phyloP scores from a whole-genome alignment of 352 stramenopile species.

The Phytophthora sp. region DNA sequence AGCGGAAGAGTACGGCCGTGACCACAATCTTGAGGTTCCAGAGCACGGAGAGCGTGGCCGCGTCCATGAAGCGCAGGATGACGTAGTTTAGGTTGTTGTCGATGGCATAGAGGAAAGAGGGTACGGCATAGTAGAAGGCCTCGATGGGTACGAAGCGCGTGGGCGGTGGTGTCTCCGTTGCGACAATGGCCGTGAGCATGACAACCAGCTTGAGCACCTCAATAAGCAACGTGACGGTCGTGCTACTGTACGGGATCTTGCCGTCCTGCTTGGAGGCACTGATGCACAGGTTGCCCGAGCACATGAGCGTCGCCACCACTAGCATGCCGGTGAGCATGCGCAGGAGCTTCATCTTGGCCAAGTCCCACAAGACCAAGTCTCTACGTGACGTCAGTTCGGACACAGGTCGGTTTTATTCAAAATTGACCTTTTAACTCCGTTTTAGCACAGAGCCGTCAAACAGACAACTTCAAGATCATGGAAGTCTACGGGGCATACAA shows the following conservation, averaged over 20 bases:
- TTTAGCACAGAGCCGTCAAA: background rate
- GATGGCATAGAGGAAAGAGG: slow-evolving; percentile 86
- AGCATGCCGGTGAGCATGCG: slow-evolving; percentile 72
- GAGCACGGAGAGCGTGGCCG: slow-evolving; percentile 84
- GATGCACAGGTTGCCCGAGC: slow-evolving; percentile 84
- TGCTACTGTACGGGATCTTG: slow-evolving; percentile 82
- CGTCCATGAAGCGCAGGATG: slow-evolving; percentile 88
- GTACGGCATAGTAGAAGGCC: slow-evolving; percentile 77
- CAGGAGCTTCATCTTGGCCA: slow-evolving; percentile 40
- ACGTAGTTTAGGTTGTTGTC: slow-evolving; percentile 91
- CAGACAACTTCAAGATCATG: slow-evolving; percentile 49
- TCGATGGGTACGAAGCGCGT: slow-evolving; percentile 57
- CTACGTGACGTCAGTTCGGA: slow-evolving; percentile 23
- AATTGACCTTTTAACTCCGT: background rate
- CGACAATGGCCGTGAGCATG: slow-evolving; percentile 50
- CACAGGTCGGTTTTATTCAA: slow-evolving; percentile 7
- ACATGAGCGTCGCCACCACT: slow-evolving; percentile 70
- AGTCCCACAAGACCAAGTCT: slow-evolving; percentile 14
- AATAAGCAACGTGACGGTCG: slow-evolving; percentile 86
- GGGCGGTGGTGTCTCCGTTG: slow-evolving; percentile 45
- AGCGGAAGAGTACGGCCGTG: slow-evolving; percentile 83
- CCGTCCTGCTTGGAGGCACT: slow-evolving; percentile 82
- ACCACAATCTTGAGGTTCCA: slow-evolving; percentile 92
- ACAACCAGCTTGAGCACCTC: slow-evolving; percentile 82
- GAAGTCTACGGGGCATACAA: slow-evolving; percentile 62